Evolutionary conservation across 768 basidiomycete species (phyloP).

Genomic region (Mrakia hoshinonis): DNA sequence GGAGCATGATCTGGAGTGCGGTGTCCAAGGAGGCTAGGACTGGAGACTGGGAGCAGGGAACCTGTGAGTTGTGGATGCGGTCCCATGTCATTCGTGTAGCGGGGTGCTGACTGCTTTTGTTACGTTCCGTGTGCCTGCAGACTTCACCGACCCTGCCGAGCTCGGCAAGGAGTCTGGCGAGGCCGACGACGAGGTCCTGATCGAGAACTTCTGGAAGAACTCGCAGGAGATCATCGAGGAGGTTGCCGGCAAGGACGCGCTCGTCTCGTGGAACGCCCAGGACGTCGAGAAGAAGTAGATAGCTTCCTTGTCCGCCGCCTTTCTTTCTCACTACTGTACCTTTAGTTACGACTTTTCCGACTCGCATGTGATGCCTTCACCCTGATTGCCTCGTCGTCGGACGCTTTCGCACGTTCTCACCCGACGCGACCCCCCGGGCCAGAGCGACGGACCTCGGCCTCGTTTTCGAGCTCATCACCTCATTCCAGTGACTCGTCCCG

Average conservation of each 20-base stretch:
- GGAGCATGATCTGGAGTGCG: slow-evolving; percentile 8
- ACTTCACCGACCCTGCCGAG: slow-evolving; percentile 17
- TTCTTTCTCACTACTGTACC: too few relatives aligned
- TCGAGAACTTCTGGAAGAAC: slow-evolving; percentile 17
- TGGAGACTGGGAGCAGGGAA: background rate
- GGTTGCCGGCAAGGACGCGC: slow-evolving; percentile 8
- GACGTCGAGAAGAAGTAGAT: too few relatives aligned
- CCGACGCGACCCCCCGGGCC: too few relatives aligned
- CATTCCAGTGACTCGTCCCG: too few relatives aligned
- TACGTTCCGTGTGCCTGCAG: background rate
- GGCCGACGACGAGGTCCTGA: background rate
- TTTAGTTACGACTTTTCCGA: too few relatives aligned
- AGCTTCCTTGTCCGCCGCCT: too few relatives aligned
- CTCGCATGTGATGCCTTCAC: too few relatives aligned
- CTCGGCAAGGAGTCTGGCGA: slow-evolving; percentile 11
- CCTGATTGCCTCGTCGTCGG: too few relatives aligned
- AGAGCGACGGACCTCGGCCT: too few relatives aligned
- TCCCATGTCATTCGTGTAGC: background rate
- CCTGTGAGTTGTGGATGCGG: background rate
- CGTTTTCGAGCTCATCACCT: too few relatives aligned
- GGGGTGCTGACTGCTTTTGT: too few relatives aligned
- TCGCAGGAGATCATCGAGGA: slow-evolving; percentile 13
- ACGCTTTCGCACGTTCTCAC: too few relatives aligned
- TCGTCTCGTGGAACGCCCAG: slow-evolving; percentile 32
- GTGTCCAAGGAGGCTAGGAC: background rate